These are phyloP conservation scores for Cornus florida DNA, from an alignment of 148 eudicot genomes.

Conservation along the genomic window DNA sequence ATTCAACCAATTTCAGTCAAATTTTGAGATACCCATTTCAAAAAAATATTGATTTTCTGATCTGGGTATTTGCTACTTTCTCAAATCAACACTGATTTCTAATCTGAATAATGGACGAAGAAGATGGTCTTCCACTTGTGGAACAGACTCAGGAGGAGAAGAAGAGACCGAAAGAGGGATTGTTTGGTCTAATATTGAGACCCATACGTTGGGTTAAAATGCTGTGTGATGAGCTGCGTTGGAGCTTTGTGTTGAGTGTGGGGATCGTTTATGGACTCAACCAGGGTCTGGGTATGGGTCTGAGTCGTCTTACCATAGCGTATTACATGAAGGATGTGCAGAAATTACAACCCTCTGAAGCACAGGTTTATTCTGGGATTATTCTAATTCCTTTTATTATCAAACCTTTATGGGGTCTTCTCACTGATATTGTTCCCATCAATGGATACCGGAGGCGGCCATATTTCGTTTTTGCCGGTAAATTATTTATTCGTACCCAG, in stretches of 20 bases:
- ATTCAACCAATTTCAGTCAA: too few species aligned
- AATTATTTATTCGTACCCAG: not conserved
- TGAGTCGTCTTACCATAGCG: slow-evolving; percentile 25
- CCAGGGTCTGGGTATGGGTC: slow-evolving; percentile 29
- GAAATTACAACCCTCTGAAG: slow-evolving; percentile 43
- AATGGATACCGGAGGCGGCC: slow-evolving; percentile 32
- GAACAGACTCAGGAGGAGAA: slow-evolving; percentile 10
- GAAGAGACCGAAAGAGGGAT: slow-evolving; percentile 16
- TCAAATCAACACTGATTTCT: not conserved
- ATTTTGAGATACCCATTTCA: too few species aligned
- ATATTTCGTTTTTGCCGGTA: slow-evolving; percentile 36
- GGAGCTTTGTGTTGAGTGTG: slow-evolving; percentile 34
- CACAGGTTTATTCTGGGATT: slow-evolving; percentile 29
- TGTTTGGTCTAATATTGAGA: slow-evolving; percentile 8
- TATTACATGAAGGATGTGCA: slow-evolving; percentile 45
- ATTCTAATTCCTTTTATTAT: slow-evolving; percentile 36
- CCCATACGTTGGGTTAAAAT: slow-evolving; percentile 24
- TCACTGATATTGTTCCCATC: slow-evolving; percentile 39
- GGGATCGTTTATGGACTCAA: slow-evolving; percentile 35
- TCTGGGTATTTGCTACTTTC: not conserved
- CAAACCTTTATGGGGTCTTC: slow-evolving; percentile 40
- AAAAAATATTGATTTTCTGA: not conserved
- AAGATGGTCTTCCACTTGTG: slow-evolving; percentile 3
- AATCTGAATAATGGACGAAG: slow-evolving; percentile 18
- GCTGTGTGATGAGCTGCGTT: slow-evolving; percentile 26